Percentiles rank a stretch among this genome's conserved stretches.
These are phyloP conservation scores for Zygotorulaspora florentina DNA, from an alignment of 805 yeast genomes.

Conservation along the genomic window DNA sequence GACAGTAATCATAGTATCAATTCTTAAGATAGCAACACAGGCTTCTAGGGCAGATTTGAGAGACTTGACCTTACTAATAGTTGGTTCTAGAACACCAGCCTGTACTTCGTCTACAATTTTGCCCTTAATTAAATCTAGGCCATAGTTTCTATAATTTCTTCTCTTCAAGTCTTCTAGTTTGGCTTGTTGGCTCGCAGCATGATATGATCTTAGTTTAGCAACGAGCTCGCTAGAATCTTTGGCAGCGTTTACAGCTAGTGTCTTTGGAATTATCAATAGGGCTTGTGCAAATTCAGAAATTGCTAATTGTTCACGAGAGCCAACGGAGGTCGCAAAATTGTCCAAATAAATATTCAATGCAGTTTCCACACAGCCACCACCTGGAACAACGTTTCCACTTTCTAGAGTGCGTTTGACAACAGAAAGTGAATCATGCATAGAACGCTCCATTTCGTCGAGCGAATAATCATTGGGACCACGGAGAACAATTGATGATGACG, in stretches of 20 bases:
- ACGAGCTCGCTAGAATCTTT: constrained; percentile 93
- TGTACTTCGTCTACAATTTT: constrained; percentile 81
- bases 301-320: constrained; percentile 95
- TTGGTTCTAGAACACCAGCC: constrained; percentile 92
- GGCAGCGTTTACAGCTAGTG: constrained; percentile 95
- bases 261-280: constrained; percentile 87
- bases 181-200: constrained; percentile 89
- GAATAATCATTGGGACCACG: constrained; percentile 96
- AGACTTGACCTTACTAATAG: constrained; percentile 86
- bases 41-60: constrained; percentile 97
- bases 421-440: constrained; percentile 87
- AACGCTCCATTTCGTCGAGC: constrained; percentile 97
- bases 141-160: constrained; percentile 83
- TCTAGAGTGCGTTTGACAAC: constrained; percentile 96
- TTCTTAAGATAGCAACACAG: constrained; percentile 93
- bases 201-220: constrained; percentile 93
- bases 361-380: constrained; percentile 99
- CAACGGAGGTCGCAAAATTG: constrained; percentile 95
- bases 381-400: constrained; percentile 92
- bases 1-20: constrained; percentile 96
- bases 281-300: constrained; percentile 96
- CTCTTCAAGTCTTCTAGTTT: constrained; percentile 78
- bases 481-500: constrained; percentile 84
- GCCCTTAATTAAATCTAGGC: constrained; percentile 87
- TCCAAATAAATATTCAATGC: constrained; percentile 93